These are phyloP conservation scores for Phaeolepiota aurea DNA, from an alignment of 768 basidiomycete genomes.

Conservation along the genomic window DNA sequence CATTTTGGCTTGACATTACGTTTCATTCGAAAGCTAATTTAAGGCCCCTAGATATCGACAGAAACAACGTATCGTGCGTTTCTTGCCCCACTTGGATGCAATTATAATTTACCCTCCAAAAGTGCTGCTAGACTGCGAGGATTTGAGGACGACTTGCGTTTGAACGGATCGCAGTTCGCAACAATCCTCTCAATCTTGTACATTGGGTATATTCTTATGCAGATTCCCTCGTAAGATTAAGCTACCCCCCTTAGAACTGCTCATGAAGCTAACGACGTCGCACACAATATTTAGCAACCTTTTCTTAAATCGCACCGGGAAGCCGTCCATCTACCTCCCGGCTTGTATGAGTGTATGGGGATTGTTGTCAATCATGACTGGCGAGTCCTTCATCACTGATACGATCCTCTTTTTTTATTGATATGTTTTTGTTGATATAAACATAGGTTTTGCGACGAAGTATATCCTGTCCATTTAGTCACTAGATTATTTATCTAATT, in stretches of 20 bases:
- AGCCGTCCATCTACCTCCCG: slow-evolving; percentile 58
- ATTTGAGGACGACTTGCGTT: slow-evolving; percentile 51
- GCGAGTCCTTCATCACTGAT: slow-evolving; percentile 15
- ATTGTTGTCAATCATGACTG: slow-evolving; percentile 38
- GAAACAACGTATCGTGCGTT: slow-evolving; percentile 55
- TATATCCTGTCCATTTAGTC: slow-evolving; percentile 8
- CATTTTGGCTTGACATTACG: slow-evolving; percentile 5
- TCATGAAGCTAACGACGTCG: background rate
- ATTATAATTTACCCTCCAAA: background rate
- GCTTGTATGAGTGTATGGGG: slow-evolving; percentile 65
- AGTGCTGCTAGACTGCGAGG: slow-evolving; percentile 62
- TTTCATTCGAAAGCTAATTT: slow-evolving; percentile 1
- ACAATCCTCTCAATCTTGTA: slow-evolving; percentile 56
- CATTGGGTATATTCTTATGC: slow-evolving; percentile 65
- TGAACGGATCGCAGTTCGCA: slow-evolving; percentile 53
- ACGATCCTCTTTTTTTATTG: too few species aligned
- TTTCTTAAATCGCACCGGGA: slow-evolving; percentile 54
- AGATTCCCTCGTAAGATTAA: slow-evolving; percentile 65
- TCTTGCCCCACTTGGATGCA: background rate
- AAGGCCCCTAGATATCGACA: slow-evolving; percentile 44
- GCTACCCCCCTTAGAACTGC: slow-evolving; percentile 1
- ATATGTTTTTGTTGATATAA: background rate
- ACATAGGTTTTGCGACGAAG: slow-evolving; percentile 34
- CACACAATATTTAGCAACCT: slow-evolving; percentile 42
- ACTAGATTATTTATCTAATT: background rate